phyloP scores from a whole-genome alignment of 108 stramenopile genomes.

The Mayamaea pseudoterrestris region DNA sequence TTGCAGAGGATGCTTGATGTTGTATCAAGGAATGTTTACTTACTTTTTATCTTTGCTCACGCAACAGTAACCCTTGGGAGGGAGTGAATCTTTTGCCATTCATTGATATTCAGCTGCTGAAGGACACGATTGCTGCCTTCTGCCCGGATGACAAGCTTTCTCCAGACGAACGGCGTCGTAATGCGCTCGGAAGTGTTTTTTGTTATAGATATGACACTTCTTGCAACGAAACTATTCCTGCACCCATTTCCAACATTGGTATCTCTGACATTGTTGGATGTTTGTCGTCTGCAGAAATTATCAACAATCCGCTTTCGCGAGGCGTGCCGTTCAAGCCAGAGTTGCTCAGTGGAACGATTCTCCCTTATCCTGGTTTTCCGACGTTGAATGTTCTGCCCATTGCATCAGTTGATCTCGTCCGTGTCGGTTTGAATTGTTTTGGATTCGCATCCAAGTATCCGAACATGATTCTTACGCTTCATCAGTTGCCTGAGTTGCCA shows the following conservation, averaged over 20 bases:
- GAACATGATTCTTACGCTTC: constrained; percentile 69
- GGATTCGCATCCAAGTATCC: constrained; percentile 83
- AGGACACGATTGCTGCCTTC: constrained; percentile 53
- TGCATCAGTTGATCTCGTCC: constrained; percentile 36
- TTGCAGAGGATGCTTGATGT: too few relatives aligned
- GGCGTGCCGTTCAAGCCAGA: constrained; percentile 69
- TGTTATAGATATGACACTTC: constrained; percentile 71
- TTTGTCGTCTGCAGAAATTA: constrained; percentile 47
- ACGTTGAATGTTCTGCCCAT: constrained; percentile 85
- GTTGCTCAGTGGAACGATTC: constrained; percentile 65
- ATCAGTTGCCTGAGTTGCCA: constrained; percentile 55
- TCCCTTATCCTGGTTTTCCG: constrained; percentile 89
- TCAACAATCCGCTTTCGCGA: constrained; percentile 43
- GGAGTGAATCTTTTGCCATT: constrained; percentile 97
- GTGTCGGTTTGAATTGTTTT: constrained; percentile 75
- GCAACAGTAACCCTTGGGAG: constrained; percentile 93
- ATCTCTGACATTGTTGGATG: constrained; percentile 70
- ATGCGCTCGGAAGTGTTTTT: constrained; percentile 62
- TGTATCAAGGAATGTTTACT: too few relatives aligned
- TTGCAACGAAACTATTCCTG: constrained; percentile 55
- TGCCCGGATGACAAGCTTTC: constrained; percentile 72
- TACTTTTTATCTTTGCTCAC: background rate
- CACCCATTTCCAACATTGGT: constrained; percentile 74
- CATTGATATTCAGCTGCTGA: constrained; percentile 83
- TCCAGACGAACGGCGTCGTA: constrained; percentile 63